These are phyloP conservation scores for Obelidium mucronatum DNA, from an alignment of 192 early-diverging fungal species.

Conservation along the genomic window DNA sequence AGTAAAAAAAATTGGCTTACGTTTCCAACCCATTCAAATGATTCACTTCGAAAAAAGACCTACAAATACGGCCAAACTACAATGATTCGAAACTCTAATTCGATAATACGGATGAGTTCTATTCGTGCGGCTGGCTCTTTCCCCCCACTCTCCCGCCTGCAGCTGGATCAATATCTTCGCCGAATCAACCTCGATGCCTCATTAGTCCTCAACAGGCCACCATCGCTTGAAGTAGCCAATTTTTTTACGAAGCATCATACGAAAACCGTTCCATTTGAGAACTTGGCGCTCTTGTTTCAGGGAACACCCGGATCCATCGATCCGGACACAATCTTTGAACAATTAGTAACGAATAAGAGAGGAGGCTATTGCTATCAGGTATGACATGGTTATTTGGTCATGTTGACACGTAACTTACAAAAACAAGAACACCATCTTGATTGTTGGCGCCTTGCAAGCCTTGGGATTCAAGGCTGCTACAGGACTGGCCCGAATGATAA, in stretches of 20 bases:
- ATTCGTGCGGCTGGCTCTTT: background rate
- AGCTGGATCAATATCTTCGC: background rate
- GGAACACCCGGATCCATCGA: background rate
- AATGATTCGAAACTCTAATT: background rate
- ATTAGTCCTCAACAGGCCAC: background rate
- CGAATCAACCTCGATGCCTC: background rate
- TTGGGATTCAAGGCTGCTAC: background rate
- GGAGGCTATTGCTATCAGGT: constrained; percentile 23
- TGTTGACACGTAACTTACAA: background rate
- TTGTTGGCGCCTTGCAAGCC: background rate
- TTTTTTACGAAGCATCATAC: background rate
- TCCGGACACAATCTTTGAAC: background rate
- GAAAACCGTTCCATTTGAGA: constrained; percentile 3
- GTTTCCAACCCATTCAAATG: background rate
- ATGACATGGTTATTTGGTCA: background rate
- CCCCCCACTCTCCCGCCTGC: background rate
- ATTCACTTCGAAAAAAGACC: background rate
- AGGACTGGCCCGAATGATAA: background rate
- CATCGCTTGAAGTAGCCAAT: background rate
- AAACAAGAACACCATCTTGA: background rate
- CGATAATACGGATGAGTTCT: background rate
- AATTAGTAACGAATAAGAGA: background rate
- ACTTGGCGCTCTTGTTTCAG: background rate
- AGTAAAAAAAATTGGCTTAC: background rate
- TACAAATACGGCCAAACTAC: background rate